These are phyloP conservation scores for Sarocladiaceae sp. DNA, from an alignment of 2,329 filamentous ascomycete species.

Conservation along the genomic window DNA sequence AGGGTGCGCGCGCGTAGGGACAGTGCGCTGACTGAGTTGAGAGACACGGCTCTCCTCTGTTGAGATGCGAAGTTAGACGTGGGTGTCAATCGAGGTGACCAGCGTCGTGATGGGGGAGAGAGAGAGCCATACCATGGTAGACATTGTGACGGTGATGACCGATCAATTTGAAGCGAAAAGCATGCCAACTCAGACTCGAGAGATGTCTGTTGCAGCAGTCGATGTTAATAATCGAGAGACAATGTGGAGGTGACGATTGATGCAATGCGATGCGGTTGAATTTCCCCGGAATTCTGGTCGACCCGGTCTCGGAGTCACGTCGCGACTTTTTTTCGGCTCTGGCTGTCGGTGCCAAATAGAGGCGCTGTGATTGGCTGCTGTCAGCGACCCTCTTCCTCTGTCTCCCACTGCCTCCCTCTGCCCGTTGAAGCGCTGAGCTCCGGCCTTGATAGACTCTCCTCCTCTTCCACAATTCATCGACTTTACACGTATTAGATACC, in stretches of 20 bases:
- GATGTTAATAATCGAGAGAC: background rate
- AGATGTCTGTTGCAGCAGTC: too few relatives aligned
- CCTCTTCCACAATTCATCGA: too few relatives aligned
- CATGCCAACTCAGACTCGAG: background rate
- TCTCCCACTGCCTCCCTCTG: too few relatives aligned
- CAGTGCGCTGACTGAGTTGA: background rate
- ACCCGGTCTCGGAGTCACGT: constrained; percentile 3
- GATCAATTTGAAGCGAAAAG: background rate
- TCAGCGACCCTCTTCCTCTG: too few relatives aligned
- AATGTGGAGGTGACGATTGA: background rate
- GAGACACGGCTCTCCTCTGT: constrained; percentile 1
- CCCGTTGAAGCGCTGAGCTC: too few relatives aligned
- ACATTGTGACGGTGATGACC: background rate
- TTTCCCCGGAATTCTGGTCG: constrained; percentile 2
- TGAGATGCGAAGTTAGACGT: background rate
- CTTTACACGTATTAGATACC: too few relatives aligned
- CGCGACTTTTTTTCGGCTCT: background rate
- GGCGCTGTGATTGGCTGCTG: too few relatives aligned
- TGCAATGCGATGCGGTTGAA: background rate
- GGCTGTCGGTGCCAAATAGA: too few relatives aligned
- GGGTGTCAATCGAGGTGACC: too few relatives aligned
- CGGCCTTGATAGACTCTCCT: too few relatives aligned
- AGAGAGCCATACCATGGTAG: constrained; percentile 1
- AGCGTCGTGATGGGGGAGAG: background rate
- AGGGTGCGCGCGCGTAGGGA: background rate